A percentile compares a stretch with the other conserved stretches of the same genome.
Conservation (phyloP, 345 rosid genomes). For the Brassica rapa region DNA sequence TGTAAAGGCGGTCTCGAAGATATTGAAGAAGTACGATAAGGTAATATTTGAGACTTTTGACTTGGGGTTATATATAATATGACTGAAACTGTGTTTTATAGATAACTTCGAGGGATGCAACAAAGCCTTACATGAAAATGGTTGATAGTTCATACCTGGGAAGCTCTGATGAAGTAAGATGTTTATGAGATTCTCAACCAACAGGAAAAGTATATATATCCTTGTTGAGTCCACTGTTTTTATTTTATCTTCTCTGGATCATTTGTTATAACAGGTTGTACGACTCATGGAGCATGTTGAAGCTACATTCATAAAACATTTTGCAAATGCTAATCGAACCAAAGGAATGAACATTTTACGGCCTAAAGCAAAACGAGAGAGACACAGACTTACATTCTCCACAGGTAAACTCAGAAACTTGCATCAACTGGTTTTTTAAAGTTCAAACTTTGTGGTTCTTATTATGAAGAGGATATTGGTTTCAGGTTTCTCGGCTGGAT, state of each 20-base stretch:
- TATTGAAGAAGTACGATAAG: slow-evolving; percentile 91
- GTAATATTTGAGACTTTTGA: slow-evolving; percentile 39
- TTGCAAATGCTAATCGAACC: slow-evolving; percentile 55
- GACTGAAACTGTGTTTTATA: slow-evolving; percentile 35
- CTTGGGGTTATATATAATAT: neutral
- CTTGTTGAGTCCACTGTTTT: slow-evolving; percentile 10
- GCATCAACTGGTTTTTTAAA: neutral
- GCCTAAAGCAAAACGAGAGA: slow-evolving; percentile 53
- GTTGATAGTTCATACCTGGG: slow-evolving; percentile 77
- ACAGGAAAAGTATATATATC: too few species aligned
- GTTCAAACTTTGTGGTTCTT: neutral
- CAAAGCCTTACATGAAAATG: slow-evolving; percentile 58
- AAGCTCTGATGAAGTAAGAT: slow-evolving; percentile 65
- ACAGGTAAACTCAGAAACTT: slow-evolving; percentile 7
- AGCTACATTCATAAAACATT: slow-evolving; percentile 65
- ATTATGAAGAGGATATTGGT: neutral
- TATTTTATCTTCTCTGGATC: neutral
- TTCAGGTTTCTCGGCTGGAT: slow-evolving; percentile 60
- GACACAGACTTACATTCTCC: slow-evolving; percentile 60
- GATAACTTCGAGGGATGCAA: slow-evolving; percentile 63
- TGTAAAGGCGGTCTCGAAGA: slow-evolving; percentile 72
- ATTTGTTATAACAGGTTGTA: slow-evolving; percentile 41
- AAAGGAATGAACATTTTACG: slow-evolving; percentile 63
- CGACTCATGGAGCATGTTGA: slow-evolving; percentile 71
- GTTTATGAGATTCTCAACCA: neutral